These are phyloP conservation scores for Echinochloa phyllopogon DNA, from an alignment of 176 grass and related monocot genomes.

Conservation along the genomic window DNA sequence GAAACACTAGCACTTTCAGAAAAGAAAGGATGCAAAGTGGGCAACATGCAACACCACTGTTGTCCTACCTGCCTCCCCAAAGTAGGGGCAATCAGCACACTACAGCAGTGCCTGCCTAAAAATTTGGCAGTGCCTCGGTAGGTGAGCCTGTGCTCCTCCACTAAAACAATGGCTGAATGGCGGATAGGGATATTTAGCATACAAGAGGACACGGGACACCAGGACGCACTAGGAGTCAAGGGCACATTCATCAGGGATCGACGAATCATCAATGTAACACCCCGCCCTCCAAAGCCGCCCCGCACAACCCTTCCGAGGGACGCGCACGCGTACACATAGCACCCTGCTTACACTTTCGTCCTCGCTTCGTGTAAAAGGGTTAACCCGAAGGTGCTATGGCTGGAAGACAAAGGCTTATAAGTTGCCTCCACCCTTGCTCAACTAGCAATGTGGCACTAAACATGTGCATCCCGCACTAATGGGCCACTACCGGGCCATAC, in stretches of 20 bases:
- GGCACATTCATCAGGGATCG: background rate
- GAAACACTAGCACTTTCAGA: background rate
- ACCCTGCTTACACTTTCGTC: too few relatives aligned
- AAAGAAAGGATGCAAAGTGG: background rate
- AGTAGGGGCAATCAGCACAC: background rate
- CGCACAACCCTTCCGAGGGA: too few relatives aligned
- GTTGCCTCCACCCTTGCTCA: too few relatives aligned
- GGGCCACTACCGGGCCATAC: too few relatives aligned
- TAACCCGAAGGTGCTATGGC: too few relatives aligned
- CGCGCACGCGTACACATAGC: too few relatives aligned
- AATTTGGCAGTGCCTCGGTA: background rate
- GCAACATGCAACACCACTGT: background rate
- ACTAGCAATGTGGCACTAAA: too few relatives aligned
- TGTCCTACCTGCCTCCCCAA: background rate
- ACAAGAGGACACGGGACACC: background rate
- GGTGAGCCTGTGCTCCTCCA: constrained; percentile 27
- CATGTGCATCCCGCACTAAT: too few relatives aligned
- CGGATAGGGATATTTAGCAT: background rate
- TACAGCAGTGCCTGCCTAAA: background rate
- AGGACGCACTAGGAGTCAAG: background rate
- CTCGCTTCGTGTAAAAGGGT: too few relatives aligned
- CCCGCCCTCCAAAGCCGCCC: too few relatives aligned
- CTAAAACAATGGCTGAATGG: background rate
- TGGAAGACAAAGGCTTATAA: too few relatives aligned
- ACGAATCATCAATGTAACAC: too few relatives aligned